Evolutionary conservation across 192 early-diverging fungal species (phyloP), one percentile per base, ranked within the genome.

Genomic region (Coemansia aciculifera): DNA sequence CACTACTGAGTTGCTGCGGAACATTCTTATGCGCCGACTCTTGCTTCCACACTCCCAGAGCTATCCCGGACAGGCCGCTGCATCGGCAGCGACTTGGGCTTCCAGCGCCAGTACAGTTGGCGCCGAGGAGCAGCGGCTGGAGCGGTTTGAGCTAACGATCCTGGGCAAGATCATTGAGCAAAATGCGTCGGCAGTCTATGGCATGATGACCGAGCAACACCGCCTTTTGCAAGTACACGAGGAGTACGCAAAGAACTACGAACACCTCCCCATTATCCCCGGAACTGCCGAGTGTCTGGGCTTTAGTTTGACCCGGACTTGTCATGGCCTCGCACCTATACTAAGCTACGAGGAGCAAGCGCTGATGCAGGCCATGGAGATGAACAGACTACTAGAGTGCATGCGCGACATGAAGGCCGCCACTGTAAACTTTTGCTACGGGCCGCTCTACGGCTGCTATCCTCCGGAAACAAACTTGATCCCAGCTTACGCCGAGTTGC

Each of bases 181-280:
- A 42, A 74, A 81, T 49, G 74, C 79, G 19, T 77, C 79, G 51
- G 67, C 79, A 2, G 79, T 81, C 32, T 81, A 81, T 36, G 79
- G 79, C 11, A 81, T 81, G 73, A 81, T 81, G 79, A 73, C 67
- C 42, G 79, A 81, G 42, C 73, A 67, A 2, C 78, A 81, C 40
- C 67, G 49, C 19, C 62, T 73, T 44, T 60, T 81, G 19, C 79
- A 81, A 31, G 66, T 81, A 38, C 51, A 67, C 44, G 62, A 71
- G 10, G 57, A 37, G 13, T 66, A 54, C 40, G 57, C 54, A 6
- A 62, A 66, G 9, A 66, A 68, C 64, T 31, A 56, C 54, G 54
- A 31, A 29, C 54, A 56, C 5, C 59, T 49, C 19, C 39, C 46
- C 5, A 48, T 23, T 2, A 36, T 73, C 8, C 73, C 73, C 1